These are phyloP conservation scores for Aspergillus sp. DNA, from an alignment of 2,329 filamentous ascomycete species.

Conservation along the genomic window DNA sequence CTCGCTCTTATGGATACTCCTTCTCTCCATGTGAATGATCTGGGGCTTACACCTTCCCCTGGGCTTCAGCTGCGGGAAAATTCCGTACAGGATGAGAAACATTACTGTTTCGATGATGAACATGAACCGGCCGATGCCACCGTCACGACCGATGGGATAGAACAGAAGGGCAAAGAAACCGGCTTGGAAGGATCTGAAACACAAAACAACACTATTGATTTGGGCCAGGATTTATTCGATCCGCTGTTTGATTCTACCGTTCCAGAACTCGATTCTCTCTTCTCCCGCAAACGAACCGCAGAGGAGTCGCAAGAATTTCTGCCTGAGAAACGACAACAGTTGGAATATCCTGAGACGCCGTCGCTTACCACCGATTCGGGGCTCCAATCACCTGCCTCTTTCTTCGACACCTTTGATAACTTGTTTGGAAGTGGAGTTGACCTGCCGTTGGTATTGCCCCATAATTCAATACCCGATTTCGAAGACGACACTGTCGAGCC, in stretches of 20 bases:
- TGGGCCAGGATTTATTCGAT: slow-evolving; percentile 15
- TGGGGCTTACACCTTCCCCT: slow-evolving; percentile 47
- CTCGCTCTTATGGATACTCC: slow-evolving; percentile 22
- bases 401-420: slow-evolving; percentile 22
- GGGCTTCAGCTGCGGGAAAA: slow-evolving; percentile 32
- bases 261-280: slow-evolving; percentile 18
- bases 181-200: background rate
- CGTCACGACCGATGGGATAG: background rate
- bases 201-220: background rate
- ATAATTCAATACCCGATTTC: background rate
- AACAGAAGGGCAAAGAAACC: background rate
- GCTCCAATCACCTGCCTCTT: slow-evolving; percentile 17
- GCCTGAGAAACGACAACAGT: slow-evolving; percentile 20
- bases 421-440: slow-evolving; percentile 20
- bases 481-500: background rate
- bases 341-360: slow-evolving; percentile 20
- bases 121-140: background rate
- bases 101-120: background rate
- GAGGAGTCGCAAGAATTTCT: slow-evolving; percentile 19
- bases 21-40: slow-evolving; percentile 34
- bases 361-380: slow-evolving; percentile 13
- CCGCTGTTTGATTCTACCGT: slow-evolving; percentile 22
- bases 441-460: slow-evolving; percentile 1
- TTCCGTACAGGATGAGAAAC: slow-evolving; percentile 13
- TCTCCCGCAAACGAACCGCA: slow-evolving; percentile 24